A percentile compares a stretch with the other conserved stretches of the same genome.
Evolutionary conservation across 345 rosid genomes (phyloP).

Genomic region (Citrus inodora): DNA sequence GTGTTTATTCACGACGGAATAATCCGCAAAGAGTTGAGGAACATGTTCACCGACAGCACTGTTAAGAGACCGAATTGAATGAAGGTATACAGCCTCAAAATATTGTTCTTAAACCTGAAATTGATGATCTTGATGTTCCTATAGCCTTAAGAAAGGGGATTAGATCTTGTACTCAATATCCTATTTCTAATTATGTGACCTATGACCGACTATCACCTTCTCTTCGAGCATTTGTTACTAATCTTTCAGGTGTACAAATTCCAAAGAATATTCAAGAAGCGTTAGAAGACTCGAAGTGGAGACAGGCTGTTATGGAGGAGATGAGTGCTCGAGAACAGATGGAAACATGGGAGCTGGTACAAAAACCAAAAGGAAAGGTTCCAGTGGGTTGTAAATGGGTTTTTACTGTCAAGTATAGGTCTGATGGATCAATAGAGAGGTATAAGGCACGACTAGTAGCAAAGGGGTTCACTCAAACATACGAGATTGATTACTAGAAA

Average conservation of each 20-base stretch:
- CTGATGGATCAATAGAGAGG: neutral
- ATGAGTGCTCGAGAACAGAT: neutral
- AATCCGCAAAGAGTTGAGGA: no score
- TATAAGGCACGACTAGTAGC: neutral
- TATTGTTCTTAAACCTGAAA: neutral
- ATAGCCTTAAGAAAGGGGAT: neutral
- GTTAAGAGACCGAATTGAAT: no score
- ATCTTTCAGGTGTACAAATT: neutral
- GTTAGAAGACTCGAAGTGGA: neutral
- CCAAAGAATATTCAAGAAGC: neutral
- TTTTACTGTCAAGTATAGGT: neutral
- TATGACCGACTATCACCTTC: neutral
- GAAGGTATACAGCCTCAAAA: no score
- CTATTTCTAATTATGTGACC: neutral
- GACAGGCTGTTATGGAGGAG: neutral
- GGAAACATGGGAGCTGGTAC: neutral
- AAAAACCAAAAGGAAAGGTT: neutral
- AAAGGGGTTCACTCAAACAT: neutral
- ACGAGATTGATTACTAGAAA: neutral
- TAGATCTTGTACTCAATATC: neutral
- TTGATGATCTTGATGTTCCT: neutral
- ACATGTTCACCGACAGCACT: neutral
- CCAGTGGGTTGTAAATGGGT: neutral
- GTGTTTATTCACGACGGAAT: no score
- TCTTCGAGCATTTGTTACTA: neutral